Evolutionary conservation across 768 basidiomycete species (phyloP), one percentile per base, ranked within the genome.

Genomic region (Boletus rex-veris): DNA sequence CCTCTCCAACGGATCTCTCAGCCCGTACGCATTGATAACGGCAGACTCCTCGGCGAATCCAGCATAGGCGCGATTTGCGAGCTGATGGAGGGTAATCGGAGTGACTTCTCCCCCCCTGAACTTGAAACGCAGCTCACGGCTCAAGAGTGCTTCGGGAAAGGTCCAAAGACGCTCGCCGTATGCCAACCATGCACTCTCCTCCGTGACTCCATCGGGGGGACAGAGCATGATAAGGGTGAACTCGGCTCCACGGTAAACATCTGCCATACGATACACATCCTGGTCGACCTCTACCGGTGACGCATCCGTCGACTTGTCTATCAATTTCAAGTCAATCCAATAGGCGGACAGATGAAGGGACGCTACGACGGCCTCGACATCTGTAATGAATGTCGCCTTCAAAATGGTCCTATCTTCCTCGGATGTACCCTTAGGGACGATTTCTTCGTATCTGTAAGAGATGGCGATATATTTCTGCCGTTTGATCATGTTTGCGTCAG

Each of bases 111-210:
- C 50, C n/a, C 45, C 33, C 40, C 53, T 48, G 26, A 57, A 51
- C 39, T 48, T 57, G 58, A 54, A 65, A 0, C 44, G 54, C 19
- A 66, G 39, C 30, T 63, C 48, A 0, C 62, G 64, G 14, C 64
- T 64, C 33, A 69, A 48, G 14, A 65, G 45, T 4, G 48, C 63
- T 16, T 62, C 55, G 0, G 64, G 64, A 7, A 69, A 58, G 1
- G 59, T 68, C 64, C 64, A 63, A 12, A 68, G 53, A 39, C 66
- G 60, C 28, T 64, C 26, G 7, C 64, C 66, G 10, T 64, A 65
- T 10, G 12, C 12, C 7, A 31, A 11, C 64, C 64, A 68, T 30
- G 53, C 49, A 2, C 15, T 18, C 8, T 55, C 37, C 6, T 60
- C 33, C n/a, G 46, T 44, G 31, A 44, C 38, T 4, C 0, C 28